phyloP scores from a whole-genome alignment of 2,329 filamentous ascomycete genomes.

The Aspergillus ibericus region DNA sequence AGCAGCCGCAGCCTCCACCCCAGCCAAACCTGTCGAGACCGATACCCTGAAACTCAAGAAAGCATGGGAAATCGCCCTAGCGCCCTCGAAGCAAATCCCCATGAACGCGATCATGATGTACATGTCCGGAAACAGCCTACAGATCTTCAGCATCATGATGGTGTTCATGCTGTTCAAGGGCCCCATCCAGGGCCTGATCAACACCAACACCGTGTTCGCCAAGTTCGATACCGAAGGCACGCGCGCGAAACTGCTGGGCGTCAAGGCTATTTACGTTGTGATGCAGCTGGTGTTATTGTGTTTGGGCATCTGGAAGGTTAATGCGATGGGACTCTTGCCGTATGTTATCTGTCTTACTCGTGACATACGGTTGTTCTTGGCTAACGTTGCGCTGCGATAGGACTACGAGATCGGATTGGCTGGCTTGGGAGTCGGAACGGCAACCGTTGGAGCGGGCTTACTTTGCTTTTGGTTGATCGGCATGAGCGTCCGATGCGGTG shows the following conservation, averaged over 20 bases:
- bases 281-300: conserved; percentile 83
- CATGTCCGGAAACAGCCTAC: conserved; percentile 97
- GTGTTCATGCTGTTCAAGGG: conserved; percentile 99
- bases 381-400: conserved; percentile 45
- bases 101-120: conserved; percentile 99
- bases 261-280: conserved; percentile 82
- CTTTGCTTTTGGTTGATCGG: conserved; percentile 52
- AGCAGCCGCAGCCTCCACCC: conserved; percentile 19
- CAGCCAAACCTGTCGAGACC: conserved; percentile 69
- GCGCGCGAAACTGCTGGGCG: conserved; percentile 69
- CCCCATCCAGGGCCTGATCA: conserved; percentile 79
- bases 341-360: conserved; percentile 40
- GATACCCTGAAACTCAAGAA: conserved; percentile 97
- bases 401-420: conserved; percentile 94
- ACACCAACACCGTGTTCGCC: conserved; percentile 83
- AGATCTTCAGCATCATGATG: conserved; percentile 99
- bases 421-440: conserved; percentile 86
- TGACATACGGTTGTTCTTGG: neutral
- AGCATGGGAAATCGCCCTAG: conserved; percentile 95
- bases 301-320: conserved; percentile 93
- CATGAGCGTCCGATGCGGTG: neutral
- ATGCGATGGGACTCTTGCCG: conserved; percentile 92
- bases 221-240: conserved; percentile 84
- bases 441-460: conserved; percentile 66
- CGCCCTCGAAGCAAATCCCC: conserved; percentile 86